phyloP scores from a whole-genome alignment of 495 filamentous ascomycete species.

The Bombardia bombarda region DNA sequence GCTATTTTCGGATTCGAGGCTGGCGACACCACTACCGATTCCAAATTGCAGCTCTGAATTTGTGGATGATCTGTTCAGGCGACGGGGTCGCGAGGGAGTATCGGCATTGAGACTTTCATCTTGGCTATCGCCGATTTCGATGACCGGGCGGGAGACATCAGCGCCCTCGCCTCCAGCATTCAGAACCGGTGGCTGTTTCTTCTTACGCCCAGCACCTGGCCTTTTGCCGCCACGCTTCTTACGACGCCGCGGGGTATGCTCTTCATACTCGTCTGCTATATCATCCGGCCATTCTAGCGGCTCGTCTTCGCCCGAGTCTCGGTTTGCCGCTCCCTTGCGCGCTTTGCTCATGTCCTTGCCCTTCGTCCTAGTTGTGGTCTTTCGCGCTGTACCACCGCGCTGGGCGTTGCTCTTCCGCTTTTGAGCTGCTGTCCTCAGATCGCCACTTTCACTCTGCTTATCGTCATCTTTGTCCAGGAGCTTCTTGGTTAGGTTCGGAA shows the following conservation, averaged over 20 bases:
- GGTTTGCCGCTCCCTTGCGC: neutral
- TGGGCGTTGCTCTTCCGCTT: slow-evolving; percentile 16
- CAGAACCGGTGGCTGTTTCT: slow-evolving; percentile 8
- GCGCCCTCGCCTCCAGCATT: neutral
- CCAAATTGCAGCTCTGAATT: neutral
- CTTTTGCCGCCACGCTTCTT: slow-evolving; percentile 24
- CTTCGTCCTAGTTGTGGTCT: slow-evolving; percentile 13
- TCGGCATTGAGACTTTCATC: slow-evolving; percentile 3
- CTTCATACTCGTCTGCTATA: slow-evolving; percentile 8
- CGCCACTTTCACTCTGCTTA: slow-evolving; percentile 11
- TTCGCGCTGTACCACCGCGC: slow-evolving; percentile 12
- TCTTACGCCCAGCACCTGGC: slow-evolving; percentile 22
- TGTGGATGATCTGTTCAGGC: neutral
- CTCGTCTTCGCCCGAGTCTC: slow-evolving; percentile 5
- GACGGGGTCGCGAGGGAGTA: slow-evolving; percentile 11
- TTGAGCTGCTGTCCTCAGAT: neutral
- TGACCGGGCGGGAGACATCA: neutral
- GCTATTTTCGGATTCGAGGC: neutral
- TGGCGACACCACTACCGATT: neutral
- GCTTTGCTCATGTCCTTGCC: slow-evolving; percentile 6
- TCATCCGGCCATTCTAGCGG: slow-evolving; percentile 14
- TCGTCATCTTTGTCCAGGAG: slow-evolving; percentile 38
- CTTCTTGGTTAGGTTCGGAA: slow-evolving; percentile 42
- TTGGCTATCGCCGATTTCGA: slow-evolving; percentile 17
- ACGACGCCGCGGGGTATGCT: slow-evolving; percentile 1